Evolutionary conservation across 2,329 filamentous ascomycete genomes (phyloP).

Genomic region (Blastomyces gilchristii): DNA sequence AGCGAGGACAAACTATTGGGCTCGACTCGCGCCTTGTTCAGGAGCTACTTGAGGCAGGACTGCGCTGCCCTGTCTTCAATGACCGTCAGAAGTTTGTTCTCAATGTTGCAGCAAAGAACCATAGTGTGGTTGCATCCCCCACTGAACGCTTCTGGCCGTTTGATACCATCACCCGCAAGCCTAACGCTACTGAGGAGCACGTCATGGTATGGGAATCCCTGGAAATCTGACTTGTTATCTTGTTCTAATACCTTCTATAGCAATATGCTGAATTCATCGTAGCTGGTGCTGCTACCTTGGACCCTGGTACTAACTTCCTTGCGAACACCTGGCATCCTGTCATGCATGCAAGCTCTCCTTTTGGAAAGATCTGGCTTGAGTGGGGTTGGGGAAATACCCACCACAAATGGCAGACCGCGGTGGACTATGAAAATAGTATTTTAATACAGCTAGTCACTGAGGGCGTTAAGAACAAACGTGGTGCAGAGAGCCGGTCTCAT

Average conservation of each 20-base stretch:
- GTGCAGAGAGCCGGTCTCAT: neutral
- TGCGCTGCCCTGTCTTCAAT: constrained; percentile 36
- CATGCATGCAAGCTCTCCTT: constrained; percentile 14
- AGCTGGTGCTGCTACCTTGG: constrained; percentile 8
- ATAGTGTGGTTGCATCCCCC: constrained; percentile 18
- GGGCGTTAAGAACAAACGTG: constrained; percentile 10
- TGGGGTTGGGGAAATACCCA: constrained; percentile 11
- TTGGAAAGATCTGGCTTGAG: constrained; percentile 16
- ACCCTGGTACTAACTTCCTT: constrained; percentile 8
- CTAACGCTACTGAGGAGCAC: constrained; percentile 16
- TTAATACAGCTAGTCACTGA: constrained; percentile 11
- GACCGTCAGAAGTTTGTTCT: constrained; percentile 35
- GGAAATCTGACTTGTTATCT: neutral
- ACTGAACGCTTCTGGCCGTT: constrained; percentile 32
- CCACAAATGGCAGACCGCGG: constrained; percentile 13
- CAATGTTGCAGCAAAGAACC: constrained; percentile 21
- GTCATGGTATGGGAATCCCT: constrained; percentile 22
- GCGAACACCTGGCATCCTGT: constrained; percentile 13
- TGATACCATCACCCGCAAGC: constrained; percentile 26
- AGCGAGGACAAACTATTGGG: constrained; percentile 32
- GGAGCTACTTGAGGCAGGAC: constrained; percentile 32
- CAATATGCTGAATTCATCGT: constrained; percentile 15
- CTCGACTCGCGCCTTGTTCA: constrained; percentile 30
- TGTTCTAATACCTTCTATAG: constrained; percentile 8
- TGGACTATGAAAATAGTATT: constrained; percentile 13